Evolutionary conservation across 805 yeast species (phyloP).

Genomic region (Metschnikowia chrysomelidarum): DNA sequence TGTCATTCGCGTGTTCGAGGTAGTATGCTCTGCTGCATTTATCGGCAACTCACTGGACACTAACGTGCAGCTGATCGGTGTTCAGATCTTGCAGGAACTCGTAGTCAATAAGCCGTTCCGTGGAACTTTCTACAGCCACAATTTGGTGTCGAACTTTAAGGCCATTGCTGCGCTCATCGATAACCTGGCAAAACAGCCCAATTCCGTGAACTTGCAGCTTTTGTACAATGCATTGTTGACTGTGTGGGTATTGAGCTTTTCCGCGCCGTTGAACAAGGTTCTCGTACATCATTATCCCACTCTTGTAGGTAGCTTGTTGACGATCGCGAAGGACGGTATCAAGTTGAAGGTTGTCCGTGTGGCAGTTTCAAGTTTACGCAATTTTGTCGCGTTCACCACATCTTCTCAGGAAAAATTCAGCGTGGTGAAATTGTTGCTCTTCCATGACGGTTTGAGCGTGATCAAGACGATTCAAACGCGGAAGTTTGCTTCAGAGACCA

Average conservation of each 20-base stretch:
- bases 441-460: slow-evolving; percentile 71
- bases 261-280: slow-evolving; percentile 45
- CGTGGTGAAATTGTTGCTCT: slow-evolving; percentile 64
- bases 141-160: slow-evolving; percentile 34
- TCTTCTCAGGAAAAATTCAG: slow-evolving; percentile 37
- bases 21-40: slow-evolving; percentile 29
- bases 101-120: slow-evolving; percentile 55
- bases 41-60: slow-evolving; percentile 33
- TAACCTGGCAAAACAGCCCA: slow-evolving; percentile 33
- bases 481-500: slow-evolving; percentile 69
- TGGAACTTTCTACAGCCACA: slow-evolving; percentile 39
- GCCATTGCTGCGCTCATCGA: slow-evolving; percentile 31
- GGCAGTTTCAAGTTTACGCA: slow-evolving; percentile 70
- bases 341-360: slow-evolving; percentile 90
- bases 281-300: slow-evolving; percentile 53
- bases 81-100: slow-evolving; percentile 65
- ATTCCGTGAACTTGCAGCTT: slow-evolving; percentile 63
- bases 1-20: slow-evolving; percentile 38
- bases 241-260: slow-evolving; percentile 85
- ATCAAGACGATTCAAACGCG: slow-evolving; percentile 72
- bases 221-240: slow-evolving; percentile 77
- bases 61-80: slow-evolving; percentile 55
- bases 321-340: slow-evolving; percentile 72
- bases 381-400: slow-evolving; percentile 45
- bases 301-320: slow-evolving; percentile 50